These are phyloP conservation scores for Blastomyces gilchristii DNA, from an alignment of 2,329 filamentous ascomycete genomes.

Conservation along the genomic window DNA sequence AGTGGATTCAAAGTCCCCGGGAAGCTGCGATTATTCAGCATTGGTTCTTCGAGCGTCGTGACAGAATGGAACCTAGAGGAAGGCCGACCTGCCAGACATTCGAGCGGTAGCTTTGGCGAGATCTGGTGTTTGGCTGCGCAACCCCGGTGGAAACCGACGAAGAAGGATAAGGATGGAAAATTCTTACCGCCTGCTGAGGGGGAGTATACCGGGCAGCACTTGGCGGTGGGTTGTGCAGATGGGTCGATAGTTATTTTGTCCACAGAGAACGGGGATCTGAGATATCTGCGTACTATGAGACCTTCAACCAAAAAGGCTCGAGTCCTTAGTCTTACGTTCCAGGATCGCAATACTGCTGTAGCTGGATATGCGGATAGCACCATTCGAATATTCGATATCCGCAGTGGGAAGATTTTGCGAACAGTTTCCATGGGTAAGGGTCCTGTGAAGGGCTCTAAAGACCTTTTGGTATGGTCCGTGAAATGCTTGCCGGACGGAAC, in stretches of 20 bases:
- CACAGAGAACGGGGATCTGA: constrained; percentile 71
- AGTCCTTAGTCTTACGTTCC: constrained; percentile 84
- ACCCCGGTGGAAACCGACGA: constrained; percentile 45
- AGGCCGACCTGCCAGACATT: constrained; percentile 66
- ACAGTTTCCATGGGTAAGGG: constrained; percentile 81
- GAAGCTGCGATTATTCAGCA: constrained; percentile 81
- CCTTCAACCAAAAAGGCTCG: constrained; percentile 75
- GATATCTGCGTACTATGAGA: constrained; percentile 66
- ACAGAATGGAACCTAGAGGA: constrained; percentile 90
- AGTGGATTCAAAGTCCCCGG: constrained; percentile 56
- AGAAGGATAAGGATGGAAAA: constrained; percentile 30
- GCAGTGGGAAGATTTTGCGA: constrained; percentile 63
- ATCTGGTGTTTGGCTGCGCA: constrained; percentile 94
- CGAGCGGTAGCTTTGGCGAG: constrained; percentile 85
- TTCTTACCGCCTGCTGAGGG: constrained; percentile 27
- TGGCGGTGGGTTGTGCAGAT: constrained; percentile 84
- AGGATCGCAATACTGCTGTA: constrained; percentile 69
- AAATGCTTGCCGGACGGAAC: constrained; percentile 79
- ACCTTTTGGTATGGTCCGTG: constrained; percentile 86
- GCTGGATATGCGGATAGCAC: constrained; percentile 93
- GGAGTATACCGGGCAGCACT: constrained; percentile 45
- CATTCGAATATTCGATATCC: constrained; percentile 82
- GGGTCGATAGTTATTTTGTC: constrained; percentile 81
- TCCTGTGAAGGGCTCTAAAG: constrained; percentile 63
- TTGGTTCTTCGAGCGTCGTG: constrained; percentile 82